These are phyloP conservation scores for Pseudocercospora fuligena DNA, from an alignment of 2,329 filamentous ascomycete species.

Conservation along the genomic window DNA sequence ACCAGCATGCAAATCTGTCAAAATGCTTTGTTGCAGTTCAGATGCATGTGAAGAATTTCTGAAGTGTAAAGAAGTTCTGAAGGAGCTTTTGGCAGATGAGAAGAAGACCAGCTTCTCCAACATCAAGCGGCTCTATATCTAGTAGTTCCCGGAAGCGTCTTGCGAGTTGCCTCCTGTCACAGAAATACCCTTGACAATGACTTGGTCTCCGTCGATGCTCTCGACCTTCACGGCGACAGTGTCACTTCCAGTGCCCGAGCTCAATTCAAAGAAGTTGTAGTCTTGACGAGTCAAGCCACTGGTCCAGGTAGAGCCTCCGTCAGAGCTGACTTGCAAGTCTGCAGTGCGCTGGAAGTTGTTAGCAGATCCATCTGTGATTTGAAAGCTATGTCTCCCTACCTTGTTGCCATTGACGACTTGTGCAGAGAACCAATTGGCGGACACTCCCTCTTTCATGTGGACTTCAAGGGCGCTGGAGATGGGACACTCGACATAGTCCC, in stretches of 20 bases:
- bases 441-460: slow-evolving; percentile 60
- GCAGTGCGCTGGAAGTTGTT: slow-evolving; percentile 22
- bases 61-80: too few relatives aligned
- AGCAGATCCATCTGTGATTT: not conserved
- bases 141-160: slow-evolving; percentile 43
- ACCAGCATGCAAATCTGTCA: not conserved
- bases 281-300: slow-evolving; percentile 22
- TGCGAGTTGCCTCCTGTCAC: slow-evolving; percentile 43
- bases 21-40: not conserved
- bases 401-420: slow-evolving; percentile 67
- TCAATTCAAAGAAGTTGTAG: slow-evolving; percentile 64
- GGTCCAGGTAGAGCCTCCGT: slow-evolving; percentile 30
- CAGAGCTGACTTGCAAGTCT: slow-evolving; percentile 27
- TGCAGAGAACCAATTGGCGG: slow-evolving; percentile 62
- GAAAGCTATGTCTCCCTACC: slow-evolving; percentile 12
- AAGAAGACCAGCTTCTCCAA: not conserved
- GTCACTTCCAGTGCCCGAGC: slow-evolving; percentile 60
- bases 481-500: slow-evolving; percentile 57
- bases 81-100: not conserved
- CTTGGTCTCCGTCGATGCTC: slow-evolving; percentile 54
- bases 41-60: too few relatives aligned
- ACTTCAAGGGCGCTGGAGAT: slow-evolving; percentile 57
- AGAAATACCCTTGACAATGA: slow-evolving; percentile 59
- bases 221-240: slow-evolving; percentile 63
- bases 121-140: not conserved